Percentiles rank a stretch among this genome's conserved stretches.
Evolutionary conservation across 495 filamentous ascomycete genomes (phyloP).

Genomic region (Cercophora samala): DNA sequence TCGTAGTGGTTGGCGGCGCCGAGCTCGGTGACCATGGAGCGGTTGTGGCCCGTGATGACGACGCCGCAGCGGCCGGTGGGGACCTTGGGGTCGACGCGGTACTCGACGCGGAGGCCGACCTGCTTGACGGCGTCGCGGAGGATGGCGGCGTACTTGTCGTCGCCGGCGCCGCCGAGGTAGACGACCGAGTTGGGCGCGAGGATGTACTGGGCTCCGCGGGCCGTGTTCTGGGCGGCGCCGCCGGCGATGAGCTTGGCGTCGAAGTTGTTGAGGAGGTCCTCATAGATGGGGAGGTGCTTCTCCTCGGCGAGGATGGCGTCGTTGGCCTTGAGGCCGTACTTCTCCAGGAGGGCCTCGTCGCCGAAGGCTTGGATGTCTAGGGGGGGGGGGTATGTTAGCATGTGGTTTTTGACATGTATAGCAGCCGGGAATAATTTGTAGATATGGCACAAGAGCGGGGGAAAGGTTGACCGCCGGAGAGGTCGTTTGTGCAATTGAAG

Average conservation of each 20-base stretch:
- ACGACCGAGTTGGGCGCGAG: constrained; percentile 81
- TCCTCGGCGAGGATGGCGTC: constrained; percentile 95
- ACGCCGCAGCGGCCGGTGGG: constrained; percentile 94
- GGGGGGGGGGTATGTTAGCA: constrained; percentile 6
- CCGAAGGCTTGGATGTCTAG: constrained; percentile 89
- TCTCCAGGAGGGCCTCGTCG: constrained; percentile 74
- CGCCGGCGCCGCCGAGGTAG: constrained; percentile 89
- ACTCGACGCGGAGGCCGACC: constrained; percentile 86
- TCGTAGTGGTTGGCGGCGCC: constrained; percentile 96
- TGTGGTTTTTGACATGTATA: neutral
- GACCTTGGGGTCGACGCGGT: constrained; percentile 76
- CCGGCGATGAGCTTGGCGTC: constrained; percentile 93
- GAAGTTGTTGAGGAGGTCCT: constrained; percentile 82
- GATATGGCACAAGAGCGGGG: constrained; percentile 1
- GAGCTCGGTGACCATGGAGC: constrained; percentile 91
- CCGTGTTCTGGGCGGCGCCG: constrained; percentile 97
- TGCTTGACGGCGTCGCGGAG: constrained; percentile 72
- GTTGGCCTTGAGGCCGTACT: constrained; percentile 91
- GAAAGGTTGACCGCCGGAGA: neutral
- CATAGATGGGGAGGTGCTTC: constrained; percentile 83
- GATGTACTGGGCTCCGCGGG: constrained; percentile 94
- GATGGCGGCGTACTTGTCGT: constrained; percentile 85
- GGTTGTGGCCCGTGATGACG: constrained; percentile 91
- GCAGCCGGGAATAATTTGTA: constrained; percentile 2
- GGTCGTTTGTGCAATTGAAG: neutral